Conservation (phyloP, 495 filamentous ascomycete genomes). For the Saxophila tyrrhenica region DNA sequence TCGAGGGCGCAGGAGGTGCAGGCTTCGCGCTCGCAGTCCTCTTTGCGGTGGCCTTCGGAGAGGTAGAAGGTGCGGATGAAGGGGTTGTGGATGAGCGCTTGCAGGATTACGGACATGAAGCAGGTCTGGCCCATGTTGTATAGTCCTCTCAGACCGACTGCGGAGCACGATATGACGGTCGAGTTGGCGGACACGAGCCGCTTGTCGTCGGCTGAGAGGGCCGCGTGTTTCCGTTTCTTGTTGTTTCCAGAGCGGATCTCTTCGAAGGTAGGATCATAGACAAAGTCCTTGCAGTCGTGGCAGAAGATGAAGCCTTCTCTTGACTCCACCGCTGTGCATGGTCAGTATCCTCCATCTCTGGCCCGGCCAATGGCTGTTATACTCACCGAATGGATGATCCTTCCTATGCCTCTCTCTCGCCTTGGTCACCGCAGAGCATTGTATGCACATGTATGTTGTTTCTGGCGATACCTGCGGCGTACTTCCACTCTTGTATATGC, state of each 20-base stretch:
- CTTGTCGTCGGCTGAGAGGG: constrained; percentile 46
- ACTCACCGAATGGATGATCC: constrained; percentile 55
- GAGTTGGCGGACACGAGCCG: constrained; percentile 50
- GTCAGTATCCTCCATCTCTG: constrained; percentile 13
- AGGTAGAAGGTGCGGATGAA: constrained; percentile 78
- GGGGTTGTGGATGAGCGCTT: constrained; percentile 80
- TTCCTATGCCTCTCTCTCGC: constrained; percentile 46
- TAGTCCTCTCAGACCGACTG: constrained; percentile 69
- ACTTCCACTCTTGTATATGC: constrained; percentile 10
- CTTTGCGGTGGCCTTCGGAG: constrained; percentile 63
- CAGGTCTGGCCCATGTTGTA: constrained; percentile 91
- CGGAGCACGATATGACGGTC: constrained; percentile 52
- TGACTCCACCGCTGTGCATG: constrained; percentile 63
- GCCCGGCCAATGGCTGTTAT: not conserved
- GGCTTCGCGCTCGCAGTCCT: constrained; percentile 52
- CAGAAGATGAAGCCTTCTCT: constrained; percentile 66
- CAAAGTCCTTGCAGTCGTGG: constrained; percentile 71
- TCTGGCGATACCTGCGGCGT: constrained; percentile 26
- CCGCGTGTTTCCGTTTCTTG: constrained; percentile 48
- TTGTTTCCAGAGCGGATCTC: constrained; percentile 32
- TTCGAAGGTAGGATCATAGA: constrained; percentile 79
- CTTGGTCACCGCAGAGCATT: constrained; percentile 46
- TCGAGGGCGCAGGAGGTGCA: constrained; percentile 83
- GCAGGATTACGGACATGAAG: constrained; percentile 85
- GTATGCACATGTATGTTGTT: constrained; percentile 57